Conservation (phyloP, 495 filamentous ascomycete species). For the Cenococcum geophilum region DNA sequence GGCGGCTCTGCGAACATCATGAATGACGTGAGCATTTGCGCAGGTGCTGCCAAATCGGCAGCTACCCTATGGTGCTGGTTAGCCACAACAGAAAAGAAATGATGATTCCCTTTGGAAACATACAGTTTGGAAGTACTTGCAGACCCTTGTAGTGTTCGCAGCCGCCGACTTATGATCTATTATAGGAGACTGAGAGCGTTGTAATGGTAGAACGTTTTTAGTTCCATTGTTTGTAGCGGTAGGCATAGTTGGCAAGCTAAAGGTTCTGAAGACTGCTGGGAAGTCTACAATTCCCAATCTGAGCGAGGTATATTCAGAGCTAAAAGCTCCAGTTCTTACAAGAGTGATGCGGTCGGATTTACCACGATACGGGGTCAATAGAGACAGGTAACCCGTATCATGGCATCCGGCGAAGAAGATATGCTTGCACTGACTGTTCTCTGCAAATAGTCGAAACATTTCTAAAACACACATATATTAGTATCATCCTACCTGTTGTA, state of each 20-base stretch:
- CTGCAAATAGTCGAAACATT: slow-evolving; percentile 51
- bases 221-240: slow-evolving; percentile 5
- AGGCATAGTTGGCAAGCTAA: slow-evolving; percentile 9
- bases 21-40: not conserved
- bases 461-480: slow-evolving; percentile 34
- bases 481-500: too few relatives aligned
- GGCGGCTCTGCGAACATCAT: not conserved
- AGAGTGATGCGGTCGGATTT: slow-evolving; percentile 46
- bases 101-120: too few relatives aligned
- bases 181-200: not conserved
- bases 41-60: not conserved
- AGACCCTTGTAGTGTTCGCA: slow-evolving; percentile 11
- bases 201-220: slow-evolving; percentile 8
- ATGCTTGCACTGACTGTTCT: slow-evolving; percentile 60
- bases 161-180: not conserved
- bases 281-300: slow-evolving; percentile 33
- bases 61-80: too few relatives aligned
- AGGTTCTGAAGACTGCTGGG: slow-evolving; percentile 30
- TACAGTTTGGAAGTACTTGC: slow-evolving; percentile 31
- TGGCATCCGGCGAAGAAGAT: slow-evolving; percentile 61
- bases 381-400: slow-evolving; percentile 53
- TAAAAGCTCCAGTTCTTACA: slow-evolving; percentile 38
- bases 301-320: slow-evolving; percentile 31
- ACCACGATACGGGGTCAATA: slow-evolving; percentile 46
- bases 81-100: too few relatives aligned